phyloP scores from a whole-genome alignment of 257 asterid species.

The Handroanthus guayacan region DNA sequence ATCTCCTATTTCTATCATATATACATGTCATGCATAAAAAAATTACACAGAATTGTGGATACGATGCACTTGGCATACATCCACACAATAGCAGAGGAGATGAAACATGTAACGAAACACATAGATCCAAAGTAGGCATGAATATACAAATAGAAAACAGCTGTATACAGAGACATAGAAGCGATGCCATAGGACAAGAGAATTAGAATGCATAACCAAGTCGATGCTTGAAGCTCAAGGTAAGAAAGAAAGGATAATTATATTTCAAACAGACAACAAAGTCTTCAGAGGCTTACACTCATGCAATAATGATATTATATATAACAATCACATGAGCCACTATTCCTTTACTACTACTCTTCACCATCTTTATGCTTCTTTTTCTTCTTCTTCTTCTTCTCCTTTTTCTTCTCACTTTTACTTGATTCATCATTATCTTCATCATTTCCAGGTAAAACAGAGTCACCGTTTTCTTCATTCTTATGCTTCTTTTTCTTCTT shows the following conservation, averaged over 20 bases:
- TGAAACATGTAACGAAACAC: too few relatives aligned
- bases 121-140: too few relatives aligned
- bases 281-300: conserved; percentile 32
- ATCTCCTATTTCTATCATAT: too few relatives aligned
- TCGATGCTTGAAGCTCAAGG: conserved; percentile 14
- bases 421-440: conserved; percentile 47
- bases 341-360: conserved; percentile 40
- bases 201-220: background rate
- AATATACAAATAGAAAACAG: too few relatives aligned
- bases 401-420: conserved; percentile 67
- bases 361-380: conserved; percentile 70
- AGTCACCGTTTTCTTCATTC: conserved; percentile 58
- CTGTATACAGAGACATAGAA: too few relatives aligned
- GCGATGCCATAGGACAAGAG: too few relatives aligned
- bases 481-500: conserved; percentile 59
- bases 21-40: too few relatives aligned
- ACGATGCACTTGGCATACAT: too few relatives aligned
- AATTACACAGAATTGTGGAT: too few relatives aligned
- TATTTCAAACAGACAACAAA: background rate
- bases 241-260: conserved; percentile 11
- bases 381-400: conserved; percentile 49
- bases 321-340: conserved; percentile 30
- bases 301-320: conserved; percentile 31
- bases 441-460: conserved; percentile 32
- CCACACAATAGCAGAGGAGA: too few relatives aligned